A percentile compares a stretch with the other conserved stretches of the same genome.
phyloP scores from a whole-genome alignment of 75 land plant genomes.

The Sequoia sempervirens region DNA sequence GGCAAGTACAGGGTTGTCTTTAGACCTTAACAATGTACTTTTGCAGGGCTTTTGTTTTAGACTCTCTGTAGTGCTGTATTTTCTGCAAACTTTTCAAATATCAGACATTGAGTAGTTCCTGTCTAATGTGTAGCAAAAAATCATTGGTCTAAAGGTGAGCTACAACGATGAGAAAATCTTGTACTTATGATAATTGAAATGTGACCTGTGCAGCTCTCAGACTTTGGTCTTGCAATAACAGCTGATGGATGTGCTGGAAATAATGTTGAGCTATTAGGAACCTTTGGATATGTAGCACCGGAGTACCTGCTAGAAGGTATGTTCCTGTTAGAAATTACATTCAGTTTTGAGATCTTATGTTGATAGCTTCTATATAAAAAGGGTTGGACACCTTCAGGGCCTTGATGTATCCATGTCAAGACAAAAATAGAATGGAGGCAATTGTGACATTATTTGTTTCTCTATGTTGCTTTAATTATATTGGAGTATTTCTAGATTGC shows the following conservation, averaged over 20 bases:
- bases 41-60: not conserved
- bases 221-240: constrained; percentile 78
- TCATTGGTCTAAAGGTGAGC: not conserved
- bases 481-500: not conserved
- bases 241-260: constrained; percentile 27
- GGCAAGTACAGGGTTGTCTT: constrained; percentile 27
- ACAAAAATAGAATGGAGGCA: not conserved
- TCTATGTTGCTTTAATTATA: not conserved
- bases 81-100: not conserved
- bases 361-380: not conserved
- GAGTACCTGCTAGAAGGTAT: constrained; percentile 88
- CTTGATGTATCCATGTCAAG: no score
- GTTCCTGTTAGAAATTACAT: not conserved
- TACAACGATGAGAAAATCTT: not conserved
- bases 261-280: constrained; percentile 72
- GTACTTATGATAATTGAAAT: not conserved
- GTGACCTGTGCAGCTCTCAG: constrained; percentile 57
- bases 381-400: not conserved
- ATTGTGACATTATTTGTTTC: not conserved
- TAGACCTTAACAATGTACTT: not conserved
- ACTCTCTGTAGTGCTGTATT: not conserved
- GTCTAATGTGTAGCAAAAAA: not conserved
- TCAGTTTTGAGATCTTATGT: not conserved
- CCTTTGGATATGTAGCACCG: constrained; percentile 90
- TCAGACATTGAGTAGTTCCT: not conserved